Conservation (phyloP, 768 basidiomycete species). For the Sistotremastrum suecicum region DNA sequence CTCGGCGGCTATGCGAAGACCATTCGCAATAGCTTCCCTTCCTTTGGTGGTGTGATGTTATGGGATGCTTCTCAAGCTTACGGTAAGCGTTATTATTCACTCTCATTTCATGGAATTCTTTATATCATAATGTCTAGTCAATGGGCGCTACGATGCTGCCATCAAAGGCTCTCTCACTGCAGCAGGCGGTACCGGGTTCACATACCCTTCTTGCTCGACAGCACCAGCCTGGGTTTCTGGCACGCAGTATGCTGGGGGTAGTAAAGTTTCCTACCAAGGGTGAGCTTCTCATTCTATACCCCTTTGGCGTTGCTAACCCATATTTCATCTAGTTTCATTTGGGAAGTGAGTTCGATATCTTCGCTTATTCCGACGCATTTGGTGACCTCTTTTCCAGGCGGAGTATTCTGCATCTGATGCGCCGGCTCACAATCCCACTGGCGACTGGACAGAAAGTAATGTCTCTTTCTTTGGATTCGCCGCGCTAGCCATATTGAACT, state of each 20-base stretch:
- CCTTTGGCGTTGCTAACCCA: background rate
- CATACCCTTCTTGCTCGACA: slow-evolving; percentile 39
- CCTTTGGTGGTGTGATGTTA: slow-evolving; percentile 50
- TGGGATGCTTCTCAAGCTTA: slow-evolving; percentile 33
- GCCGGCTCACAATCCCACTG: slow-evolving; percentile 32
- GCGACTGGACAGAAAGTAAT: slow-evolving; percentile 56
- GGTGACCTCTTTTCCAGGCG: slow-evolving; percentile 25
- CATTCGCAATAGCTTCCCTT: slow-evolving; percentile 44
- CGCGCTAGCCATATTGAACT: background rate
- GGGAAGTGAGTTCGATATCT: background rate
- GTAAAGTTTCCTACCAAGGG: slow-evolving; percentile 41
- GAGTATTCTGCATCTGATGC: slow-evolving; percentile 41
- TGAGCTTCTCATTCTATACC: slow-evolving; percentile 14
- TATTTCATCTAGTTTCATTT: slow-evolving; percentile 5
- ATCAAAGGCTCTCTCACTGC: slow-evolving; percentile 46
- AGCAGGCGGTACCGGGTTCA: slow-evolving; percentile 57
- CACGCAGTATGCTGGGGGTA: slow-evolving; percentile 34
- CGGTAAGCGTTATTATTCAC: slow-evolving; percentile 13
- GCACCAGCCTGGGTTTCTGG: slow-evolving; percentile 39
- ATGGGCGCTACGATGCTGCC: slow-evolving; percentile 42
- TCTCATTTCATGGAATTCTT: too few relatives aligned
- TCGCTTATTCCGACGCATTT: background rate
- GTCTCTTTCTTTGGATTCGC: background rate
- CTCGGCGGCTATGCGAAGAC: slow-evolving; percentile 31
- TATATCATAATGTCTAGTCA: slow-evolving; percentile 20